A percentile compares a stretch with the other conserved stretches of the same genome.
phyloP scores from a whole-genome alignment of 805 yeast species.

The Metschnikowia drakensbergensis region DNA sequence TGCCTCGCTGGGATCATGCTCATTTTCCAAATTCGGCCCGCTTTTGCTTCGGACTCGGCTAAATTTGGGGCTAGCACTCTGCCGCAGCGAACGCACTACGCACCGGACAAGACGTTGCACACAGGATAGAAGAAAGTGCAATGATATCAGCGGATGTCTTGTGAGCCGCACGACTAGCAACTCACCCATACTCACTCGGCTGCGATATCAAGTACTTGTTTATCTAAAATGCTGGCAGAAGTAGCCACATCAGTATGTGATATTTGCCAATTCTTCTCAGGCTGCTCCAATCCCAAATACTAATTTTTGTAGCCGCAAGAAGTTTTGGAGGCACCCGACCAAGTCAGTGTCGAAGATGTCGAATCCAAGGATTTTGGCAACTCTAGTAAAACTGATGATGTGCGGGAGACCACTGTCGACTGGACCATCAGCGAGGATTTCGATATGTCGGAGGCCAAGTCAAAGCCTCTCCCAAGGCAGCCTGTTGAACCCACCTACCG shows the following conservation, averaged over 20 bases:
- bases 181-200: not conserved
- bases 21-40: too few relatives aligned
- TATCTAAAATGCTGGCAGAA: conserved; percentile 6
- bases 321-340: conserved; percentile 33
- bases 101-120: not conserved
- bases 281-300: conserved; percentile 6
- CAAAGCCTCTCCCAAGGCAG: conserved; percentile 43
- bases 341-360: conserved; percentile 15
- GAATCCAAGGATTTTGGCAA: conserved; percentile 9
- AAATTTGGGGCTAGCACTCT: not conserved
- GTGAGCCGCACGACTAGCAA: conserved; percentile 5
- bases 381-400: conserved; percentile 4
- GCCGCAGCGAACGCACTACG: not conserved
- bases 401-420: conserved; percentile 15
- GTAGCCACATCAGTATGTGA: conserved; percentile 18
- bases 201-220: not conserved
- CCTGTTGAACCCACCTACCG: conserved; percentile 65
- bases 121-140: conserved; percentile 7
- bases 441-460: conserved; percentile 29
- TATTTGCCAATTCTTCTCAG: not conserved
- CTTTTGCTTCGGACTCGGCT: too few relatives aligned
- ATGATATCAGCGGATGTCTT: conserved; percentile 2
- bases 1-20: too few relatives aligned
- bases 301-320: conserved; percentile 30
- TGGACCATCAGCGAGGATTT: conserved; percentile 37